Conservation (phyloP, 2,329 filamentous ascomycete genomes). For the Clonostachys chloroleuca region DNA sequence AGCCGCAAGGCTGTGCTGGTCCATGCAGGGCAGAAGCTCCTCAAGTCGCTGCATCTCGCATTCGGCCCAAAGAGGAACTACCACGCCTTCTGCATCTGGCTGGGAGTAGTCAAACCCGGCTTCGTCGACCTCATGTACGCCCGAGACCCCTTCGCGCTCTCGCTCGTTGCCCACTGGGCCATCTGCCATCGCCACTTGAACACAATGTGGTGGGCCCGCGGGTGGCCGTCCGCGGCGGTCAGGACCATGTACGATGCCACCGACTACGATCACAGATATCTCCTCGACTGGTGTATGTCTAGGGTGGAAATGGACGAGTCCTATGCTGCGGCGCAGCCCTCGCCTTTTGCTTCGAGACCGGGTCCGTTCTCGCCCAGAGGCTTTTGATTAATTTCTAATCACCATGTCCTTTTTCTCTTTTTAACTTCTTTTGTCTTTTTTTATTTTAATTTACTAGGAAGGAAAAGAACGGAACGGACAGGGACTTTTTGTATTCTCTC, state of each 20-base stretch:
- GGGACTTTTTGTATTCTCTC: no score
- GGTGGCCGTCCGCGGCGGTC: constrained; percentile 1
- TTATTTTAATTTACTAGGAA: no score
- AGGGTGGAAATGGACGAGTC: no score
- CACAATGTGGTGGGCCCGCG: constrained; percentile 3
- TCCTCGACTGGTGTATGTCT: constrained; percentile 4
- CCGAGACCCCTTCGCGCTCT: constrained; percentile 3
- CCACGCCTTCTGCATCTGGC: constrained; percentile 1
- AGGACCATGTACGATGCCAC: constrained; percentile 1
- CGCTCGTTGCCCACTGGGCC: constrained; percentile 4
- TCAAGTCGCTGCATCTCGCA: neutral
- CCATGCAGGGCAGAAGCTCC: neutral
- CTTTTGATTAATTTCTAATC: no score
- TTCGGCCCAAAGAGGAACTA: neutral
- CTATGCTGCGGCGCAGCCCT: no score
- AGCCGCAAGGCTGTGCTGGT: neutral
- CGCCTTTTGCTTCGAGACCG: no score
- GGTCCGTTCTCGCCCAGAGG: no score
- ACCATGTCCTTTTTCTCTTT: no score
- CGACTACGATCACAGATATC: neutral
- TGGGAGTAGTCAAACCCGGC: constrained; percentile 1
- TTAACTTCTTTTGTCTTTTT: no score
- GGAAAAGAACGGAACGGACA: no score
- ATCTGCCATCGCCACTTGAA: neutral
- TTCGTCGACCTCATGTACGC: constrained; percentile 1